Conservation (phyloP, 805 yeast species). For the Saturnispora sanitii region DNA sequence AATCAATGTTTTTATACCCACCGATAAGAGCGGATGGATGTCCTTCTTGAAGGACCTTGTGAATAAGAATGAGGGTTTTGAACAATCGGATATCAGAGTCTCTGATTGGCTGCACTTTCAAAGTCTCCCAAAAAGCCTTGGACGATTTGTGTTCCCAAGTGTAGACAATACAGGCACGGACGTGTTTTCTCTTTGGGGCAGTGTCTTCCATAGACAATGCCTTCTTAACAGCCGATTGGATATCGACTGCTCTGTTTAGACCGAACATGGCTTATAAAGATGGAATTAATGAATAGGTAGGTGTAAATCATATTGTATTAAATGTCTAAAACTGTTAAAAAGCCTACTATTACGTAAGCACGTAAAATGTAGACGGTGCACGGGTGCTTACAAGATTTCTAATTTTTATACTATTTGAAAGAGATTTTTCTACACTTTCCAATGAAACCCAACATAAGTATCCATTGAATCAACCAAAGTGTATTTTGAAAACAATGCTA, state of each 20-base stretch:
- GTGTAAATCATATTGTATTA: not conserved
- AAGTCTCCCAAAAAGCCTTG: constrained; percentile 72
- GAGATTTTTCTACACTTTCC: too few species aligned
- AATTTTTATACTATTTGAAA: not conserved
- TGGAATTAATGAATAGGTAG: not conserved
- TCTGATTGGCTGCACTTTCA: constrained; percentile 71
- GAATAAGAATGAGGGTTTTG: constrained; percentile 76
- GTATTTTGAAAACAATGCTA: too few species aligned
- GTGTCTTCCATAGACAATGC: constrained; percentile 81
- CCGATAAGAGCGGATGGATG: constrained; percentile 76
- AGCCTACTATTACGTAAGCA: too few species aligned
- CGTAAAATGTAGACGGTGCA: not conserved
- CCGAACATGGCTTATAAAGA: constrained; percentile 22
- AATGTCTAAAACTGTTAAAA: too few species aligned
- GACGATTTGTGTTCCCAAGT: constrained; percentile 93
- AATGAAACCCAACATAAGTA: too few species aligned
- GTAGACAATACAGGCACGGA: constrained; percentile 87
- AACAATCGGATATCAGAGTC: constrained; percentile 76
- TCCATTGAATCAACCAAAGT: too few species aligned
- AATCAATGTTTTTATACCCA: constrained; percentile 67
- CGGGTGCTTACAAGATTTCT: not conserved
- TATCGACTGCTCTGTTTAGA: constrained; percentile 28
- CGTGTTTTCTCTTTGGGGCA: constrained; percentile 95
- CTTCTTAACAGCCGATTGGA: constrained; percentile 52
- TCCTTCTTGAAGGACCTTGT: constrained; percentile 96